Percentiles rank a stretch among this genome's conserved stretches.
phyloP scores from a whole-genome alignment of 768 basidiomycete genomes.

The Amanita thiersii region DNA sequence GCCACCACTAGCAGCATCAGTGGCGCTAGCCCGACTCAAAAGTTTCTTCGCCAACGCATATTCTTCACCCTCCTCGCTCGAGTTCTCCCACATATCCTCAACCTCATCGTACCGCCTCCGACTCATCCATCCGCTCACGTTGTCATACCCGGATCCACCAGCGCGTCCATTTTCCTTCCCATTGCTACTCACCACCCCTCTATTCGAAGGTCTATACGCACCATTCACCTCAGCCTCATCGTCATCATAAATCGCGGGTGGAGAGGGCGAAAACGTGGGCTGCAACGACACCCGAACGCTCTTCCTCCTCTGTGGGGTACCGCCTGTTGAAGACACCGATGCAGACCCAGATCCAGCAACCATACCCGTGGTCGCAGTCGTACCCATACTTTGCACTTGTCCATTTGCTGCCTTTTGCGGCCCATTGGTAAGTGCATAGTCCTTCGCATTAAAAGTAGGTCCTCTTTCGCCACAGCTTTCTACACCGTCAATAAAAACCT shows the following conservation, averaged over 20 bases:
- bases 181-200: constrained; percentile 3
- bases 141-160: neutral
- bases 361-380: constrained; percentile 7
- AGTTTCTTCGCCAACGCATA: constrained; percentile 51
- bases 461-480: constrained; percentile 18
- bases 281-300: constrained; percentile 73
- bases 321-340: neutral
- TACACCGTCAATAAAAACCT: constrained; percentile 41
- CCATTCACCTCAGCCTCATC: constrained; percentile 21
- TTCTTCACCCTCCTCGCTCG: constrained; percentile 67
- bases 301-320: constrained; percentile 37
- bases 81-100: constrained; percentile 59
- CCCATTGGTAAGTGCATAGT: neutral
- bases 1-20: constrained; percentile 18
- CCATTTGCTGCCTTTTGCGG: constrained; percentile 6
- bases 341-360: constrained; percentile 3
- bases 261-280: constrained; percentile 68
- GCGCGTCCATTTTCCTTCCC: constrained; percentile 12
- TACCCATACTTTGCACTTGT: neutral
- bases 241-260: constrained; percentile 55
- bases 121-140: constrained; percentile 4
- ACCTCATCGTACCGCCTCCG: neutral
- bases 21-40: constrained; percentile 34
- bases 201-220: neutral
- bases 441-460: constrained; percentile 7